A percentile compares a stretch with the other conserved stretches of the same genome.
phyloP scores from a whole-genome alignment of 2,329 filamentous ascomycete species.

The Aspergillus caelatus region DNA sequence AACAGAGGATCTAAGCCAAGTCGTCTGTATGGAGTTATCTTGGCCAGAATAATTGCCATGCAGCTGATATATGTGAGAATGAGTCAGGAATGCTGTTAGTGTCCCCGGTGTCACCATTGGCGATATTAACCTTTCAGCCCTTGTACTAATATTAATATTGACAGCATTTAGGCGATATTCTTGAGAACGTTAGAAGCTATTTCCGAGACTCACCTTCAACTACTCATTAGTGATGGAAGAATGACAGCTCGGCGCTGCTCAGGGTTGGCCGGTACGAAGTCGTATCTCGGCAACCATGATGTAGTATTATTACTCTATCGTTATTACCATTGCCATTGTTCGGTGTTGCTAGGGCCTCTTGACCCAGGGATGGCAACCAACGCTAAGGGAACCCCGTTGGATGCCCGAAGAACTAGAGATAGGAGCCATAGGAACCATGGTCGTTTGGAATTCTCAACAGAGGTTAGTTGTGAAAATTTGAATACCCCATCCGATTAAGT shows the following conservation, averaged over 20 bases:
- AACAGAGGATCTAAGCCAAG: not conserved
- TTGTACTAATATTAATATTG: not conserved
- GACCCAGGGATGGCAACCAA: slow-evolving; percentile 6
- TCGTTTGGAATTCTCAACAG: slow-evolving; percentile 9
- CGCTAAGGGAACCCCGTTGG: slow-evolving; percentile 11
- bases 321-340: slow-evolving; percentile 5
- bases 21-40: not conserved
- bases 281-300: slow-evolving; percentile 4
- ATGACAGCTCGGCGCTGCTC: not conserved
- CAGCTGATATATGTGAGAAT: not conserved
- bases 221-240: not conserved
- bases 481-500: not conserved
- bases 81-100: not conserved
- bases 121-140: not conserved
- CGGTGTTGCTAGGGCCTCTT: slow-evolving; percentile 3
- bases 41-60: slow-evolving; percentile 1
- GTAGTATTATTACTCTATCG: slow-evolving; percentile 7
- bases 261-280: not conserved
- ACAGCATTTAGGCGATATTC: not conserved
- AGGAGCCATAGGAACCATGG: slow-evolving; percentile 7
- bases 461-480: slow-evolving; percentile 5
- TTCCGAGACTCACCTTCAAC: not conserved
- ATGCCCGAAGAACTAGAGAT: slow-evolving; percentile 11
- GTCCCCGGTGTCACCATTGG: not conserved
- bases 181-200: not conserved